These are phyloP conservation scores for Fraxinus baroniana DNA, from an alignment of 305 asterid genomes.

Conservation along the genomic window DNA sequence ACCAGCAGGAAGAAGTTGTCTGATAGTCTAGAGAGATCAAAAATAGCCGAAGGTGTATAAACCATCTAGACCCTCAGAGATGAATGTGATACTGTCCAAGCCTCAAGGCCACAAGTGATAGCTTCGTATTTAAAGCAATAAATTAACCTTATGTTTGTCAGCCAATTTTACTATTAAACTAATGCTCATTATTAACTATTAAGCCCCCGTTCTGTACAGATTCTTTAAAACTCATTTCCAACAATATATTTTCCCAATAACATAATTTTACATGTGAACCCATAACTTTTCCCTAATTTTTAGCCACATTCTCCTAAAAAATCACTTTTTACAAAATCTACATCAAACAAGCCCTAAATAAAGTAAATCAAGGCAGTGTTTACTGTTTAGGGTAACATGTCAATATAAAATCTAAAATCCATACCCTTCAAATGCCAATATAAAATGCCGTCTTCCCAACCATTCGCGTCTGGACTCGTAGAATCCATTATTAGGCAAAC, in stretches of 20 bases:
- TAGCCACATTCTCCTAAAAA: not conserved
- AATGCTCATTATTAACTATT: not conserved
- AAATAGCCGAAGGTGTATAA: not conserved
- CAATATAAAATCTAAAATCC: slow-evolving; percentile 16
- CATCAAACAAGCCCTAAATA: not conserved
- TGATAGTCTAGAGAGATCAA: not conserved
- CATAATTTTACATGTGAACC: not conserved
- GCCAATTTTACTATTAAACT: not conserved
- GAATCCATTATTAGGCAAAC: slow-evolving; percentile 66
- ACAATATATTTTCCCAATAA: not conserved
- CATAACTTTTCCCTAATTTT: not conserved
- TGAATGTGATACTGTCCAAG: not conserved
- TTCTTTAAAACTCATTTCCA: not conserved
- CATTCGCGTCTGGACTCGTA: slow-evolving; percentile 95
- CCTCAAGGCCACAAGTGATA: not conserved
- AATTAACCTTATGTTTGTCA: not conserved
- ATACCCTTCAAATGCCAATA: slow-evolving; percentile 85
- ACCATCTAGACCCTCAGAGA: not conserved
- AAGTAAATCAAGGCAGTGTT: not conserved
- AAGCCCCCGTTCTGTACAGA: not conserved
- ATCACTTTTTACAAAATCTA: not conserved
- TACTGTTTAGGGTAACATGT: slow-evolving; percentile 3
- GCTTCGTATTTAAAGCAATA: not conserved
- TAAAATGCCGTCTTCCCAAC: slow-evolving; percentile 86
- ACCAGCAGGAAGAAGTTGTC: not conserved